phyloP scores from a whole-genome alignment of 2,329 filamentous ascomycete species.

The Diplodia corticola region DNA sequence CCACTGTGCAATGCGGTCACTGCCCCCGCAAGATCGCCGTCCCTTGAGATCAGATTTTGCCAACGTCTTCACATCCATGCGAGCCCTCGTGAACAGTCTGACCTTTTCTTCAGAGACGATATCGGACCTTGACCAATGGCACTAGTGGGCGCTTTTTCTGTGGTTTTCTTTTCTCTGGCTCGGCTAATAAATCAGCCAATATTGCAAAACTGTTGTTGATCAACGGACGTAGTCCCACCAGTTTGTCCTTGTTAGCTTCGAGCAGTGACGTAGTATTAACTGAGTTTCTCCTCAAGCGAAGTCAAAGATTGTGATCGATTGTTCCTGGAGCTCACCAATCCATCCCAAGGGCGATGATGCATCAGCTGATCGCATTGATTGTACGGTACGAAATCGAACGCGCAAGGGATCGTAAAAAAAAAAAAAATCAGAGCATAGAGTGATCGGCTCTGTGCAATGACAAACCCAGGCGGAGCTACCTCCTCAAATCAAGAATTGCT shows the following conservation, averaged over 20 bases:
- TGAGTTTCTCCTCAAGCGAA: not conserved
- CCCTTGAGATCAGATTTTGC: conserved; percentile 15
- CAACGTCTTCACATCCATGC: conserved; percentile 1
- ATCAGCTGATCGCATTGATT: not conserved
- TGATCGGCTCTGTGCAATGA: conserved; percentile 17
- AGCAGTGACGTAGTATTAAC: not conserved
- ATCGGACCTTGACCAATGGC: not conserved
- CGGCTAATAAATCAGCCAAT: not conserved
- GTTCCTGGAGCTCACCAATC: not conserved
- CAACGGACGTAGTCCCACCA: not conserved
- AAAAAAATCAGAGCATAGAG: not conserved
- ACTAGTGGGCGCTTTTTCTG: too few relatives aligned
- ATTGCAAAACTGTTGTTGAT: not conserved
- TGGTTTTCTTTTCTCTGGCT: not conserved
- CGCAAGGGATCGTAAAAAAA: not conserved
- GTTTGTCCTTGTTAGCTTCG: not conserved
- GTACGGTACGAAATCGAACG: not conserved
- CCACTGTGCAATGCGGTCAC: conserved; percentile 18
- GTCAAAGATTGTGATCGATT: too few relatives aligned
- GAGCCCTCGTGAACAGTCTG: not conserved
- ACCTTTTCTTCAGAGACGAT: not conserved
- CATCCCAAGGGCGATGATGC: not conserved
- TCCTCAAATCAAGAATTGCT: conserved; percentile 52
- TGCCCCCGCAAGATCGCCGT: conserved; percentile 17
- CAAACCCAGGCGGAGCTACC: not conserved